These are phyloP conservation scores for Dissophora ornata DNA, from an alignment of 192 early-diverging fungal species.

Conservation along the genomic window DNA sequence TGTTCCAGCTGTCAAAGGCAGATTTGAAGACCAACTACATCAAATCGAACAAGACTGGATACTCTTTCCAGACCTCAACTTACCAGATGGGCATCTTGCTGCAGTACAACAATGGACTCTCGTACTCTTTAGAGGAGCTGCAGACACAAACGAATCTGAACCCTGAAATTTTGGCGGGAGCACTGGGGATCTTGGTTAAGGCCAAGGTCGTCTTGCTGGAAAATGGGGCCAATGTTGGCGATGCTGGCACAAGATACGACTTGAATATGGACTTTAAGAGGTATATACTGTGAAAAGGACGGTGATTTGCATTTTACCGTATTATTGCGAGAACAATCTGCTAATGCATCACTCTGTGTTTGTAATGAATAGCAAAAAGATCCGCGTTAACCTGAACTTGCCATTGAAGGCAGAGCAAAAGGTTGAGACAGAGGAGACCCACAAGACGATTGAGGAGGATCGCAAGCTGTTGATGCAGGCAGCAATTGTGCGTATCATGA, in stretches of 20 bases:
- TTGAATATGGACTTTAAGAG: slow-evolving; percentile 86
- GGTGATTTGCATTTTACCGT: too few species aligned
- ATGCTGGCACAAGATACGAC: slow-evolving; percentile 68
- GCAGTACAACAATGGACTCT: slow-evolving; percentile 85
- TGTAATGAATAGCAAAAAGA: slow-evolving; percentile 87
- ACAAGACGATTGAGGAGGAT: slow-evolving; percentile 92
- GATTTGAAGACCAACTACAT: slow-evolving; percentile 93
- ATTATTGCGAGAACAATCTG: too few species aligned
- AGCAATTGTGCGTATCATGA: slow-evolving; percentile 99
- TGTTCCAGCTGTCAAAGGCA: slow-evolving; percentile 90
- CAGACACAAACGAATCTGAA: slow-evolving; percentile 77
- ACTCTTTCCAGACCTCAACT: slow-evolving; percentile 85
- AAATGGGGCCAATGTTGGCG: slow-evolving; percentile 65
- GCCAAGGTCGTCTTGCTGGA: slow-evolving; percentile 78
- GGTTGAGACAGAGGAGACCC: slow-evolving; percentile 90
- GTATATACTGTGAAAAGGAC: too few species aligned
- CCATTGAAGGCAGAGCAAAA: slow-evolving; percentile 91
- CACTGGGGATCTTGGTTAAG: slow-evolving; percentile 84
- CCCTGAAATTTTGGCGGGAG: slow-evolving; percentile 71
- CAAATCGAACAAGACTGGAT: slow-evolving; percentile 78
- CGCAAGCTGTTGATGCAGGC: slow-evolving; percentile 96
- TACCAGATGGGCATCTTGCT: slow-evolving; percentile 96
- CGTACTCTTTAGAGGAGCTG: slow-evolving; percentile 85
- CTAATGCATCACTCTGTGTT: too few species aligned
- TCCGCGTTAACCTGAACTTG: slow-evolving; percentile 89